Evolutionary conservation across 2,329 filamentous ascomycete species (phyloP).

Genomic region (Monilinia vaccinii-corymbosi): DNA sequence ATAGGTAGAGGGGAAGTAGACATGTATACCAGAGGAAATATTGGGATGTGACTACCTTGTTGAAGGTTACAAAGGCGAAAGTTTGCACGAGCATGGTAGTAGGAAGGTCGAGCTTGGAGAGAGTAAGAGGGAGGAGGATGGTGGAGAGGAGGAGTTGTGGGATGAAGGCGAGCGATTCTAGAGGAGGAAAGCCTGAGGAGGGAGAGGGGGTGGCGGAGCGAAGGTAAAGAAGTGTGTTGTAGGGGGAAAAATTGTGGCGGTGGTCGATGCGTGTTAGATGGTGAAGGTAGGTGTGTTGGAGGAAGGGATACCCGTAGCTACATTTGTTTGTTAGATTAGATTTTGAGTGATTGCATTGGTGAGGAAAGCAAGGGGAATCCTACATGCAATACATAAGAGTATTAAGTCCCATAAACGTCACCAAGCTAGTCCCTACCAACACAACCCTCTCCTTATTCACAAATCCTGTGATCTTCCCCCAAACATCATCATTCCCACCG

Average conservation of each 20-base stretch:
- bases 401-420: constrained; percentile 68
- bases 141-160: constrained; percentile 79
- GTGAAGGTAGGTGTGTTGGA: constrained; percentile 86
- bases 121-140: constrained; percentile 61
- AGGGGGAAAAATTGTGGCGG: constrained; percentile 95
- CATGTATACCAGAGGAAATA: constrained; percentile 99
- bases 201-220: constrained; percentile 51
- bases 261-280: constrained; percentile 91
- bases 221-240: constrained; percentile 85
- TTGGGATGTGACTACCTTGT: constrained; percentile 66
- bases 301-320: constrained; percentile 71
- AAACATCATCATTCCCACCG: not conserved
- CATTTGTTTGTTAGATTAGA: not conserved
- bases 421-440: constrained; percentile 55
- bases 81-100: constrained; percentile 89
- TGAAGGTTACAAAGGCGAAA: constrained; percentile 94
- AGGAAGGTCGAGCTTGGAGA: constrained; percentile 75
- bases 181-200: constrained; percentile 28
- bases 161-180: constrained; percentile 79
- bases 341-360: not conserved
- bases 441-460: constrained; percentile 2
- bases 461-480: constrained; percentile 13
- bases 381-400: constrained; percentile 67
- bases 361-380: constrained; percentile 24
- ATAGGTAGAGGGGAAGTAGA: constrained; percentile 85